Evolutionary conservation across 371 early-diverging fungal species (phyloP).

Genomic region (Choanephora cucurbitarum): DNA sequence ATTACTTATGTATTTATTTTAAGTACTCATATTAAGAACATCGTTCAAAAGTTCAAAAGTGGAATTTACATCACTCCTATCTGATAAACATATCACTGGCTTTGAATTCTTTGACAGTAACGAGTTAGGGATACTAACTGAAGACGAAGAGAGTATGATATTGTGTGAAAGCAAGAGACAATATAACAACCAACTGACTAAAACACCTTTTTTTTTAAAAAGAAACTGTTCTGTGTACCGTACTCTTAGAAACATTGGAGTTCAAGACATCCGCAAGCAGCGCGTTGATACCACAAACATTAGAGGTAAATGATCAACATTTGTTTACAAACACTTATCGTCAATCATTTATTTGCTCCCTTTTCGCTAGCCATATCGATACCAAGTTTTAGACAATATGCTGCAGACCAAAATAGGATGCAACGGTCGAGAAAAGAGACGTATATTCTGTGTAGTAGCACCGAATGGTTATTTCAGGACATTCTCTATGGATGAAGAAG

Average conservation of each 20-base stretch:
- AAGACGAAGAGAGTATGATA: constrained; percentile 11
- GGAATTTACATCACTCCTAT: constrained; percentile 3
- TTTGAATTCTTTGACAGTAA: constrained; percentile 29
- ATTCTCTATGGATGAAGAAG: constrained; percentile 17
- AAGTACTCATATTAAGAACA: constrained; percentile 19
- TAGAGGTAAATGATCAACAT: too few relatives aligned
- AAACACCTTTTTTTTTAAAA: not conserved
- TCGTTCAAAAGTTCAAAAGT: constrained; percentile 2
- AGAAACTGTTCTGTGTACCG: constrained; percentile 7
- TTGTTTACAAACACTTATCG: too few relatives aligned
- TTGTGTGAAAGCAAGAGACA: not conserved
- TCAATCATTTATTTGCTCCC: too few relatives aligned
- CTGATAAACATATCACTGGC: constrained; percentile 12
- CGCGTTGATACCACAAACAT: not conserved
- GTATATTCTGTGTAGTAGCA: constrained; percentile 14
- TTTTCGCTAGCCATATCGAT: constrained; percentile 4
- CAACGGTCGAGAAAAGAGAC: constrained; percentile 22
- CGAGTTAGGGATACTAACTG: constrained; percentile 15
- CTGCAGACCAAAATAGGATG: constrained; percentile 22
- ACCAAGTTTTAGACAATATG: constrained; percentile 12
- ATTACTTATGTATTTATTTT: not conserved
- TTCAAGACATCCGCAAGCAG: not conserved
- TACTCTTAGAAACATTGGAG: constrained; percentile 4
- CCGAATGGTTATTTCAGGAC: constrained; percentile 14
- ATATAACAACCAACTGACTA: not conserved